Evolutionary conservation across 2,329 filamentous ascomycete genomes (phyloP).

Genomic region (Polychaeton citri): DNA sequence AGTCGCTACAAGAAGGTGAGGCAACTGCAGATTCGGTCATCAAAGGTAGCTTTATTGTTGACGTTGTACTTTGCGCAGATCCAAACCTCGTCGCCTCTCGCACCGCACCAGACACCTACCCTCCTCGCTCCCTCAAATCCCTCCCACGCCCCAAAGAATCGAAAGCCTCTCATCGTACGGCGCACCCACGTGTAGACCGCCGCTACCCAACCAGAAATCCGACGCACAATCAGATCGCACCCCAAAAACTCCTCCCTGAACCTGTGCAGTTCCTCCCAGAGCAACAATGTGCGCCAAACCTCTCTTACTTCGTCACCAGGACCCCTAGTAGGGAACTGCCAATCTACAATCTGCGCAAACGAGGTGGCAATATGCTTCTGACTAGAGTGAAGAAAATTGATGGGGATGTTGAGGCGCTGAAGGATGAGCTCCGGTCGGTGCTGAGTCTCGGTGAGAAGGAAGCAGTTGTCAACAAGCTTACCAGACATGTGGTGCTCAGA

Average conservation of each 20-base stretch:
- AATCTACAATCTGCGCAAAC: conserved; percentile 61
- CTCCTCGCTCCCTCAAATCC: conserved; percentile 18
- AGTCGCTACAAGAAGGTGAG: conserved; percentile 16
- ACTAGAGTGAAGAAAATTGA: conserved; percentile 69
- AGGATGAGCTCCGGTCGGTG: conserved; percentile 46
- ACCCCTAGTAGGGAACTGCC: conserved; percentile 59
- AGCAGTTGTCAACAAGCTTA: conserved; percentile 47
- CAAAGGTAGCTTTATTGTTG: not conserved
- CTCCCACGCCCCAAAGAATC: conserved; percentile 23
- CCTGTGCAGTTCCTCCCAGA: conserved; percentile 13
- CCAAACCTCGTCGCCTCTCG: conserved; percentile 21
- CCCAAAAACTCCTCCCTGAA: conserved; percentile 12
- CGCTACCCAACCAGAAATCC: conserved; percentile 18
- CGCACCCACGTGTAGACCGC: conserved; percentile 19
- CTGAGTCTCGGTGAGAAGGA: conserved; percentile 34
- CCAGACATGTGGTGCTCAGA: conserved; percentile 61
- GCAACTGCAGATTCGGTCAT: not conserved
- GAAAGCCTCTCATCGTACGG: conserved; percentile 20
- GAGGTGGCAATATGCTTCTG: conserved; percentile 60
- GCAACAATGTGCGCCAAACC: conserved; percentile 28
- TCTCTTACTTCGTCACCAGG: conserved; percentile 59
- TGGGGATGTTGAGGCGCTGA: conserved; percentile 53
- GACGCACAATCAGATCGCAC: conserved; percentile 10
- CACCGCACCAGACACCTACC: conserved; percentile 18
- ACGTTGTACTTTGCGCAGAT: conserved; percentile 9